Evolutionary conservation across 305 asterid genomes (phyloP).

Genomic region (Fraxinus nigra): DNA sequence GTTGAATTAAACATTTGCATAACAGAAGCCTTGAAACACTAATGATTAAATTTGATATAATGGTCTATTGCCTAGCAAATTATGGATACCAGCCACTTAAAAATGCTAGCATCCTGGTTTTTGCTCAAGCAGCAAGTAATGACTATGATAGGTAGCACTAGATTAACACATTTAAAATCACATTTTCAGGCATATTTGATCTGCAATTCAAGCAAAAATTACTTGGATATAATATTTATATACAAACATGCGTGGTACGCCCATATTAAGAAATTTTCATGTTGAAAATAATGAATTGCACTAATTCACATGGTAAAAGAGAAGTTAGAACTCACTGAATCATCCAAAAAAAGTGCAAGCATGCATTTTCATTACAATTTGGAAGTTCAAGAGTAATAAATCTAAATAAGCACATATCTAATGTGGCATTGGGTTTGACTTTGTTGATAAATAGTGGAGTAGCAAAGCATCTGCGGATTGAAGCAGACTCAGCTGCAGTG

Average conservation of each 20-base stretch:
- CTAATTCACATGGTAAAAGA: background rate
- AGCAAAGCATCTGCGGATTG: background rate
- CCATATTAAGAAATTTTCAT: background rate
- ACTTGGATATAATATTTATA: background rate
- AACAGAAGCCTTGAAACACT: background rate
- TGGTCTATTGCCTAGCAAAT: background rate
- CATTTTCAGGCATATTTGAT: background rate
- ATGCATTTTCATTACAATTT: background rate
- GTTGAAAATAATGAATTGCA: background rate
- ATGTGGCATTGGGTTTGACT: background rate
- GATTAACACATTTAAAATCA: background rate
- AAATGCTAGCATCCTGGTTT: background rate
- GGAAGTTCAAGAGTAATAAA: background rate
- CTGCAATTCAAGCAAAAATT: background rate
- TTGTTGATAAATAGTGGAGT: background rate
- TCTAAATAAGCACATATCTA: background rate
- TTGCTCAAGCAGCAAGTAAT: background rate
- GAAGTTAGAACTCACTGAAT: background rate
- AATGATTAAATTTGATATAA: background rate
- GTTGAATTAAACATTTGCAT: background rate
- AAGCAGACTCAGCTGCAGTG: background rate
- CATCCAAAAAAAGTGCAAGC: background rate
- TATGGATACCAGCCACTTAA: background rate
- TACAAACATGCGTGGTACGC: background rate
- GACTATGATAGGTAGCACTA: background rate